These are phyloP conservation scores for Salvia rosmarinus DNA, from an alignment of 257 asterid species.

Conservation along the genomic window DNA sequence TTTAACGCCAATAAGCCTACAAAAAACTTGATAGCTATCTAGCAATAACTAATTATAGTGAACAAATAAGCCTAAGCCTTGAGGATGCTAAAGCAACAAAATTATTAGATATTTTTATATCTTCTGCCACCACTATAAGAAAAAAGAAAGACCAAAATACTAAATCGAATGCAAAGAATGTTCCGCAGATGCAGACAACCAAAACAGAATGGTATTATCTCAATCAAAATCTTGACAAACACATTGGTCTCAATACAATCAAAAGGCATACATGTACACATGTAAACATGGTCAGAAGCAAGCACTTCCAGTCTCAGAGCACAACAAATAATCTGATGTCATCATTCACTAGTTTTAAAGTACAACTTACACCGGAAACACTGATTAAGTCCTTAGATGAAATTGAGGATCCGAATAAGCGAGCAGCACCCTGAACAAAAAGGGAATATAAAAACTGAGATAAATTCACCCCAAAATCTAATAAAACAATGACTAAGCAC, in stretches of 20 bases:
- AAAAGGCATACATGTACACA: background rate
- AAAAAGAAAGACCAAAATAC: too few species aligned
- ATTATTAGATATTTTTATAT: background rate
- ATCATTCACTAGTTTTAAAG: background rate
- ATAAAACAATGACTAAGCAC: slow-evolving; percentile 10
- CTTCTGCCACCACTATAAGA: too few species aligned
- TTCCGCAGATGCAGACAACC: background rate
- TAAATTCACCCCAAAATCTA: background rate
- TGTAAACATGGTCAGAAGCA: background rate
- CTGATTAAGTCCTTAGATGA: slow-evolving; percentile 77
- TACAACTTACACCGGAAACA: slow-evolving; percentile 86
- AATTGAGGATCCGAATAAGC: slow-evolving; percentile 89
- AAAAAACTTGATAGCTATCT: too few species aligned
- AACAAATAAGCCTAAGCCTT: background rate
- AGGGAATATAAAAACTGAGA: slow-evolving; percentile 26
- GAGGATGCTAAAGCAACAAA: background rate
- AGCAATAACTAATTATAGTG: too few species aligned
- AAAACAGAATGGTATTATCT: slow-evolving; percentile 10
- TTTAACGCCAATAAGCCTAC: too few species aligned
- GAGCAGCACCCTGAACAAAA: slow-evolving; percentile 88
- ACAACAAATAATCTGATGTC: slow-evolving; percentile 20
- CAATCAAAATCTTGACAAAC: background rate
- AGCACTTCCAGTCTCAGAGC: background rate
- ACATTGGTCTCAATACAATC: slow-evolving; percentile 1
- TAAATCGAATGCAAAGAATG: background rate